These are phyloP conservation scores for Ciborinia camelliae DNA, from an alignment of 2,329 filamentous ascomycete genomes.

Conservation along the genomic window DNA sequence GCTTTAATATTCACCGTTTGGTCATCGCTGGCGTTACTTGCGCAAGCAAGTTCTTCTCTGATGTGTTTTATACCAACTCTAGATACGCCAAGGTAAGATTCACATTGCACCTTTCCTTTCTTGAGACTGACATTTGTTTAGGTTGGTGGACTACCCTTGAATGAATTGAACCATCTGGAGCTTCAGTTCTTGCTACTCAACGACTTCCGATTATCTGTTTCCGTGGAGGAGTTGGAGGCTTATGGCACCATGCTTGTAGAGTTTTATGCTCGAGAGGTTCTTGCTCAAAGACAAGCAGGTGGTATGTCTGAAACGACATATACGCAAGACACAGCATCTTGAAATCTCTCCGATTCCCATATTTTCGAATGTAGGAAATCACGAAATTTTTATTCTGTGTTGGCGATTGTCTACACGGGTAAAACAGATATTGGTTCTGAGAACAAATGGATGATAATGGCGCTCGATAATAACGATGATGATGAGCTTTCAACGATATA, in stretches of 20 bases:
- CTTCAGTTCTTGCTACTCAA: constrained; percentile 94
- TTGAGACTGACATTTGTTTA: constrained; percentile 40
- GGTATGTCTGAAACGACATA: constrained; percentile 31
- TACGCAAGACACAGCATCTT: constrained; percentile 24
- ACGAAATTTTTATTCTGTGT: not conserved
- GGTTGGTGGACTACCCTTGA: constrained; percentile 89
- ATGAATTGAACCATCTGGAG: constrained; percentile 93
- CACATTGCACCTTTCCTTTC: not conserved
- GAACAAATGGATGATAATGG: not conserved
- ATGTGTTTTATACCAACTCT: constrained; percentile 99
- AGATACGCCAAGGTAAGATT: constrained; percentile 88
- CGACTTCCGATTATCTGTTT: constrained; percentile 89
- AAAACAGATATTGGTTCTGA: constrained; percentile 1
- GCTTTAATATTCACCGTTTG: constrained; percentile 95
- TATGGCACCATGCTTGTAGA: constrained; percentile 99
- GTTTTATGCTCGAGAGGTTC: constrained; percentile 90
- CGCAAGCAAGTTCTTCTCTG: constrained; percentile 98
- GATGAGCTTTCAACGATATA: constrained; percentile 10
- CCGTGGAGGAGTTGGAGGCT: constrained; percentile 91
- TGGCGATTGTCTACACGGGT: not conserved
- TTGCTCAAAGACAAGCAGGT: constrained; percentile 51
- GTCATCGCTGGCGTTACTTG: constrained; percentile 97
- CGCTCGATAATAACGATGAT: not conserved
- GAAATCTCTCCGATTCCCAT: constrained; percentile 3
- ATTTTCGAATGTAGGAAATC: constrained; percentile 10